Evolutionary conservation across 1,284 basidiomycete genomes (phyloP).

Genomic region (Leucoagaricus sp.): DNA sequence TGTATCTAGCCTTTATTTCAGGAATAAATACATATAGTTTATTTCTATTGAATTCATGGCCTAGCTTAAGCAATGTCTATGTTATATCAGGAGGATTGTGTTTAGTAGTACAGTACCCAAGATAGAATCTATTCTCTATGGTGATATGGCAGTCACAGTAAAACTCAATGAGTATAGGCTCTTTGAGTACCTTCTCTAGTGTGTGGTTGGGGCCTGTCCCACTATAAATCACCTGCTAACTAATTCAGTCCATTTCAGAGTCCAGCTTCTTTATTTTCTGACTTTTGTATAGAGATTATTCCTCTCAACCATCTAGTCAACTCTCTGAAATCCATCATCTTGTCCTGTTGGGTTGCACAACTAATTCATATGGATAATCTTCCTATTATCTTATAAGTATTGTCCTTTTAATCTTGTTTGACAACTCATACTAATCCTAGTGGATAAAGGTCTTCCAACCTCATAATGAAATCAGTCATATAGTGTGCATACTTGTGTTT

Average conservation of each 20-base stretch:
- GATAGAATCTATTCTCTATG: constrained; percentile 23
- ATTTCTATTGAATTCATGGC: neutral
- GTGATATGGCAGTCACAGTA: constrained; percentile 17
- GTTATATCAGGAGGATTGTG: constrained; percentile 22
- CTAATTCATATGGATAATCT: constrained; percentile 14
- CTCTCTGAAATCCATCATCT: constrained; percentile 7
- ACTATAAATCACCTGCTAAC: no score
- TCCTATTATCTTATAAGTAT: constrained; percentile 11
- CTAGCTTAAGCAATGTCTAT: constrained; percentile 16
- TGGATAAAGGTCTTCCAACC: constrained; percentile 11
- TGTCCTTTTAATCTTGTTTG: neutral
- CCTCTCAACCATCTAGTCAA: constrained; percentile 16
- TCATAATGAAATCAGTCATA: constrained; percentile 3
- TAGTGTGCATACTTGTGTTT: constrained; percentile 18
- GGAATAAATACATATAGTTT: constrained; percentile 9
- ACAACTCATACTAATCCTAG: neutral
- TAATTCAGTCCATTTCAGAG: no score
- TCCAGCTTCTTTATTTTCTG: no score
- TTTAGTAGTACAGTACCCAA: constrained; percentile 15
- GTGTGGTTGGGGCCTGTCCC: constrained; percentile 12
- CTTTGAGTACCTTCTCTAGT: constrained; percentile 19
- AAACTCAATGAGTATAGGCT: constrained; percentile 23
- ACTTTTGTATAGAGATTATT: constrained; percentile 19
- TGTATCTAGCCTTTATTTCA: constrained; percentile 2
- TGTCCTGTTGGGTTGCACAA: constrained; percentile 18